Base-by-base conservation (phyloP, 257 asterid genomes). In the Solanum clarkiae region DNA sequence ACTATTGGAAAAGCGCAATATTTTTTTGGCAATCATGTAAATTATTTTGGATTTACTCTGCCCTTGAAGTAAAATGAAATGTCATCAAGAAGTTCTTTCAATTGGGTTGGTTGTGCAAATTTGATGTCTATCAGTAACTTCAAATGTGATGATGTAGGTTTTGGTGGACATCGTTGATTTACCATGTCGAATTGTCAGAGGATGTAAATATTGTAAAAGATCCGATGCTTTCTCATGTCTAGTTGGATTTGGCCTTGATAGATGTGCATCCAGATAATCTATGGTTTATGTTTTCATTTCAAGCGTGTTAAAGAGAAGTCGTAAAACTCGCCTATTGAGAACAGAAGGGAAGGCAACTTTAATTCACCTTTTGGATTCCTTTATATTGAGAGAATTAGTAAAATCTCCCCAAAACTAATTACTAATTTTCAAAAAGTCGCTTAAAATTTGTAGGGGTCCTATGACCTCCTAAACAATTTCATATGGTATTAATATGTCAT, bases 151-250 rank as follows among this genome's bases (percentile, higher is more conserved):
- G 86, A 80, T 91, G 80, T 92, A 97, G 98, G 98, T 92, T 81
- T 90, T 97, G 80, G 99, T 98, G 55, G 99, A 97, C 87, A 87
- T 86, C 65, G 92, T 97, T 88, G 94, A 94, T 87, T 93, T 97
- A 89, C 98, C 98, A 24, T 97, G 99, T 89, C 97, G 98, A 88
- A 92, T 95, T 86, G 99, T 97, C 32, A 97, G 90, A 87, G 99
- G 99, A 88, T 97, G 99, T 90, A 95, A 87, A 83, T 91, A 89
- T 90, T 97, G 99, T 88, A 88, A 83, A 15, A 89, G 94, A 86
- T 92, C 90, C 56, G 94, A 97, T 90, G 97, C 97, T 88, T 94
- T 98, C 80, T 95, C 99, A 12, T 97, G 99, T 88, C 97, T 97
- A 80, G 96, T 97, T 88, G 97, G 96, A 40, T 92, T 97, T 86